Evolutionary conservation across 805 yeast genomes (phyloP), one percentile per base, ranked within the genome.

Genomic region (Yamadazyma sp.): DNA sequence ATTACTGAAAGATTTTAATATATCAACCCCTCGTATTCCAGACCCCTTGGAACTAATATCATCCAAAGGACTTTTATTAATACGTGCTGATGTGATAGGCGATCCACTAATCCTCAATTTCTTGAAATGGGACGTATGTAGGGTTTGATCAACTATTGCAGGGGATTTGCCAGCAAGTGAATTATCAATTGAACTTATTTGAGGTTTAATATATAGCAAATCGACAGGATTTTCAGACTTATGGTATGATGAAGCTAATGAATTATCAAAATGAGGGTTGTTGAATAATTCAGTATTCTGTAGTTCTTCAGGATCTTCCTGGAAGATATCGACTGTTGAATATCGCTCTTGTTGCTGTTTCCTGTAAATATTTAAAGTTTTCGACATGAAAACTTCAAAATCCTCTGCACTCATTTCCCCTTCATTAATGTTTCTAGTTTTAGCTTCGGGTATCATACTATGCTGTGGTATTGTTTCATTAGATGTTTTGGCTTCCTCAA

Each of bases 101-200:
- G 56, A 48, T 1, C 69, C 69, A 36, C 56, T 62, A 32, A 68
- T 68, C 17, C 73, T 54, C 17, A 68, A 53, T 37, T 68, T 68
- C 39, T 68, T 68, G 47, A 58, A 67, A 42, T 61, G 70, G 9
- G 69, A 58, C 5, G 56, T 49, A 39, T 57, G 63, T 16, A 58
- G 46, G 2, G 65, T 53, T 49, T 49, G 65, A 31, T 52, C 51
- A 10, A 60, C 67, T 9, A 69, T 68, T 17, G 73, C 60, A 1
- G 57, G 41, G 8, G 70, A 62, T 38, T 66, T 66, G 9, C 16
- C 28, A 8, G 23, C 15, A 7, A 16, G 18, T 10, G 6, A 12
- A 14, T 21, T 26, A 2, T 24, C 22, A 7, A n/a, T 19, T 10
- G 13, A n/a, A n/a, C 13, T 26, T 4, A 31, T 29, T 10, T 18